Evolutionary conservation across 2,329 filamentous ascomycete species (phyloP), one percentile per base, ranked within the genome.

Genomic region (Madurella mycetomatis): DNA sequence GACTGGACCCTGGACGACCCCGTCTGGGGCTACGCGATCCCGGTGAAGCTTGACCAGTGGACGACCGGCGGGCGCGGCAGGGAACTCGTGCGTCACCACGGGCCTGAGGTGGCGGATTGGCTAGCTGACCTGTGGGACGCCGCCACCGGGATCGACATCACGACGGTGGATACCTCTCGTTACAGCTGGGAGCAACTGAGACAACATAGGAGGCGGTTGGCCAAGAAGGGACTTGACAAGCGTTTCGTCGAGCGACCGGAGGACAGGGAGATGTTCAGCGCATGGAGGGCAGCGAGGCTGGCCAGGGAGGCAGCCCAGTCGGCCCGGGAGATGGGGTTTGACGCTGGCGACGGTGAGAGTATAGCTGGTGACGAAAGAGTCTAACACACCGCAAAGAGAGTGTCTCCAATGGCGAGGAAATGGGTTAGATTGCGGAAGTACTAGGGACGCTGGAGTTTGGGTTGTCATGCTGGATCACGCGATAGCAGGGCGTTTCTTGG

Each of bases 1-100:
- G 71, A 76, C 37, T 85, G 80, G 80, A 78, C 76, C 30, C 73
- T 75, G 11, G 74, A 80, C 44, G 82, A 85, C 64, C 83, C 83
- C 0, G 76, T 76, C 25, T 85, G 82, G 66, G 82, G 82, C n/a
- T 73, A 72, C 40, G 79, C 81, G 1, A 72, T 85, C 44, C 82
- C 83, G 2, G 76, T 83, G 53, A 85, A 85, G 69, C 63, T 85
- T 12, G 82, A 86, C 64, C 76, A 85, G 61, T 85, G 82, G 82
- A 64, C 73, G 9, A 80, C 79, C 0, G 76, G 78, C 15, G 81
- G 81, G 1, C 69, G 67, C 34, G 78, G 78, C 5, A 76, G 78
- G 39, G 62, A 59, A 1, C 42, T 75, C 3, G 66, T 69, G 13
- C 65, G 65, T n/a, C 65, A 67, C 42, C 59, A 72, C 1, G 61